Evolutionary conservation across 257 asterid species (phyloP), one percentile per base, ranked within the genome.

Genomic region (Gardenia jasminoides): DNA sequence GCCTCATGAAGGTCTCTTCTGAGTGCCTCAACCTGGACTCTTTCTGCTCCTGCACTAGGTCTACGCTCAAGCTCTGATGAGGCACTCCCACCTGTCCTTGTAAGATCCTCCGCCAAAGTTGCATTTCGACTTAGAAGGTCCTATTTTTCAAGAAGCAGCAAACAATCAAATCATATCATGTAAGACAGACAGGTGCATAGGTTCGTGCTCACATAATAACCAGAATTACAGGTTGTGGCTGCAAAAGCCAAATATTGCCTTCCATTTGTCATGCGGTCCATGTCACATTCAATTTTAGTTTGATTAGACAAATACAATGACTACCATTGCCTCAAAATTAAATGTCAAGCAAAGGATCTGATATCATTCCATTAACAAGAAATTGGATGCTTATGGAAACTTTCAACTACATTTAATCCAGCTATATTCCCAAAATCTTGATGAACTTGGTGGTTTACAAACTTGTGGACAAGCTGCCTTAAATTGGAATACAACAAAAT

Each of bases 81-180:
- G 74, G 64, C 86, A 43, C 59, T 82, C 17, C 91, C 97, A 64
- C 94, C 97, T 3, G 93, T 90, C 84, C 81, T 90, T 61, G 92
- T 83, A 31, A 93, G 78, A 83, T 91, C 96, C 91, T 92, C 97
- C 0, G 97, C 97, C 24, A 95, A 89, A 82, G 88, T 87, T 67
- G 97, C 90, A 81, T 95, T 93, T 43, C 97, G 96, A 76, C 92
- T 84, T 88, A 92, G 80, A 78, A 95, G 97, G 76, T 93, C 97
- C 99, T 95, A 46, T 78, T 77, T 54, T 39, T 19, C 69, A 70
- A 71, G 54, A 73, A 48, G 69, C 33, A 59, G 50, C 43, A 26
- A 36, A 64, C 59, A 68, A 75, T 46, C 2, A 43, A 44, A 24
- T 47, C 61, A 16, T 30, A 24, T 47, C 61, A 16, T 30, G 79